phyloP scores from a whole-genome alignment of 495 filamentous ascomycete genomes.

The Penicillium cataractarum region DNA sequence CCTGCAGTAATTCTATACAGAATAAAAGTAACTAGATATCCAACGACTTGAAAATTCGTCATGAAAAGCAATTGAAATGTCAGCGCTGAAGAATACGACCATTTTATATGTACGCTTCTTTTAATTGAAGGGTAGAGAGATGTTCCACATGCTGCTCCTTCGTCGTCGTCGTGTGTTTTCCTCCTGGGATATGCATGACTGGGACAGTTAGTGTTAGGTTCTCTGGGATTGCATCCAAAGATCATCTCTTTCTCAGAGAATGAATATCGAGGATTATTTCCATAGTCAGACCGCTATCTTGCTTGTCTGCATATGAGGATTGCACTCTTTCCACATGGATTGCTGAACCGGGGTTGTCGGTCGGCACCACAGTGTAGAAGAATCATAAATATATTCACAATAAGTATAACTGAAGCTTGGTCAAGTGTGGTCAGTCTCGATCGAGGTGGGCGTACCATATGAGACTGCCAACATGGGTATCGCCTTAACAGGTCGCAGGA shows the following conservation, averaged over 20 bases:
- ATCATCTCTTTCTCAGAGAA: conserved; percentile 13
- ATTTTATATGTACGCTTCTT: no score
- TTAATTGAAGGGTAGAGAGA: no score
- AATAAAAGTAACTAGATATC: conserved; percentile 19
- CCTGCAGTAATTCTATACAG: conserved; percentile 30
- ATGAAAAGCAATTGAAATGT: conserved; percentile 6
- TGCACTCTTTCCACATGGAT: no score
- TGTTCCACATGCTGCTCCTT: no score
- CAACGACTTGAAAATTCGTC: conserved; percentile 2
- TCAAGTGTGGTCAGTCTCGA: background rate
- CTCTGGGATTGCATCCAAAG: background rate
- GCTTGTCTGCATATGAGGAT: background rate
- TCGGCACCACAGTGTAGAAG: background rate
- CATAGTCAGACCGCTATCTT: no score
- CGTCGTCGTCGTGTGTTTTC: no score
- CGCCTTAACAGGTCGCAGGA: background rate
- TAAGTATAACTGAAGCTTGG: background rate
- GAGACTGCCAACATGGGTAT: conserved; percentile 3
- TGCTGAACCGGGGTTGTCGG: background rate
- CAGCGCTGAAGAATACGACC: background rate
- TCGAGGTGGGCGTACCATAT: background rate
- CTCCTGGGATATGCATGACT: no score
- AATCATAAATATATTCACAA: conserved; percentile 13
- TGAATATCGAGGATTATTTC: conserved; percentile 3
- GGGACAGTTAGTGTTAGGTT: no score